Base-by-base conservation (phyloP, 768 basidiomycete species). In the Termitomyces sp. region DNA sequence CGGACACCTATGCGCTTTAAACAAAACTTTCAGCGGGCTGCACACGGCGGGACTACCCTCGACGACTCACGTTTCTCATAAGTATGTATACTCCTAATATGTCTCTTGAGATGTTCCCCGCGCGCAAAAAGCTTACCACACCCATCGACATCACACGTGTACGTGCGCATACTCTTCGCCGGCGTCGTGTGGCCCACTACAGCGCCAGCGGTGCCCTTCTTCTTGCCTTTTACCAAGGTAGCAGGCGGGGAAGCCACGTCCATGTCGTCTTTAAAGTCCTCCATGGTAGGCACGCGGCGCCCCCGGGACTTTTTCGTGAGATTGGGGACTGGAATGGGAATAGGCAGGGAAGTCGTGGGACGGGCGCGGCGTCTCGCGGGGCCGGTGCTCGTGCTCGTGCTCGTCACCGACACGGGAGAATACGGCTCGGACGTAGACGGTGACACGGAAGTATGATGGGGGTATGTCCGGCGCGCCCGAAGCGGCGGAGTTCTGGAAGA, bases 61-160 rank as follows among this genome's bases (percentile, higher is more conserved):
- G n/a, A n/a, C n/a, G n/a, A 78, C 90, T 72, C 64, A 93, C 91
- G 88, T 78, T 89, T 91, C 66, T 92, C 90, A 63, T 89, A 76
- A 2, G 91, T 92, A 70, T 94, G 91, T 51, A 94, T 87, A 55
- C 85, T 86, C 59, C 87, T 72, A 20, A 93, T 80, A 73, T 93
- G 92, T 30, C 92, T 75, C 73, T 92, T 91, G 58, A 95, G 74
- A 70, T 94, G 92, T 64, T 93, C 90, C 1, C 86, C 82, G 2
- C 92, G 77, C 39, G 83, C 83, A 65, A 95, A 95, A 58, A 86
- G 85, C 74, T 92, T 92, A 18, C 84, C 84, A 64, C 92, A 94
- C 1, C 82, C 89, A 0, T 81, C 75, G 0, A 89, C 88, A 20
- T 78, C 76, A 69, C 91, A 93, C 60, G 82, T 76, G 69, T 85